Evolutionary conservation across 768 basidiomycete species (phyloP), one percentile per base, ranked within the genome.

Genomic region (Gloeophyllum trabeum): DNA sequence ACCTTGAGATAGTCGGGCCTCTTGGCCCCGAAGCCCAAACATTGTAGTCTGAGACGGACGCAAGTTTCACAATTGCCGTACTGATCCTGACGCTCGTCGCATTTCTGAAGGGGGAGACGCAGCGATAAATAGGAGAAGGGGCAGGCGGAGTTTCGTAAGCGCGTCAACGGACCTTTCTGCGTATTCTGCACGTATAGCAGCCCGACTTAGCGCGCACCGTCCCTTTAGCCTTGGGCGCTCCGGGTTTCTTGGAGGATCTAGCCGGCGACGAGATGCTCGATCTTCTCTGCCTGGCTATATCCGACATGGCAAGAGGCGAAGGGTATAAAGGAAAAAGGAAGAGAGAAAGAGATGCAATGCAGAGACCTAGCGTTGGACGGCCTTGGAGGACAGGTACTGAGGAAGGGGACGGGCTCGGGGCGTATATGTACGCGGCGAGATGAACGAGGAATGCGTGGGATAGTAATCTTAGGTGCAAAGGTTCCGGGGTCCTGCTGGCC

Each of bases 1-100:
- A 89, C 86, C 62, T 83, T 73, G 50, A 90, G 64, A 84, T 83
- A 89, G 7, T 88, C 85, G 4, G 86, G 86, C 41, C 86, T 79
- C 55, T 88, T 88, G 18, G 79, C 75, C 37, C 87, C 87, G 58
- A 87, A 90, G 16, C 86, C 86, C 34, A 90, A 73, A 49, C 86
- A 90, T 46, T 90, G 78, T n/a, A 90, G 73, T 24, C 77, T 72
- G 19, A 90, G 78, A 36, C 86, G 83, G 32, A 72, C 70, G 48
- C 86, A 90, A 1, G 87, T 89, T 53, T 72, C 65, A 62, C 87
- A 90, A 19, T 69, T 67, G 12, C 80, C 80, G 3, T 74, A 66
- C 4, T 59, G 51, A 46, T 77, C 75, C 41, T 71, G 71, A 49
- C 75, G 70, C 54, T 90, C 86, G 56, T 90, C 86, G 61, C 86